phyloP scores from a whole-genome alignment of 2,329 filamentous ascomycete species.

The Monosporascus sp. region DNA sequence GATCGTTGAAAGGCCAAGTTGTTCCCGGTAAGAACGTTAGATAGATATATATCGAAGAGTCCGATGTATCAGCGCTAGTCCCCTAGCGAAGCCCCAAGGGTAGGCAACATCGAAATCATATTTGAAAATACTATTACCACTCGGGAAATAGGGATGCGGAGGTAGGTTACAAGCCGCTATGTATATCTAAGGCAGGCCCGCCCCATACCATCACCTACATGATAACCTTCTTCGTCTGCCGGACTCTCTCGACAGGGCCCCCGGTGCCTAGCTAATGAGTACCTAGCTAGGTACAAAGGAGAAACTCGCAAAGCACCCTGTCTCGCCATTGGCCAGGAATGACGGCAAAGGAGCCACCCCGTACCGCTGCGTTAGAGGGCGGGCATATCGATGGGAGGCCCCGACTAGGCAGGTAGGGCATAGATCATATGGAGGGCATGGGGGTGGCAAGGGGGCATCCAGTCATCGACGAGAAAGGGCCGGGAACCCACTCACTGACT shows the following conservation, averaged over 20 bases:
- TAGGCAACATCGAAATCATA: not conserved
- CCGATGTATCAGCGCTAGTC: not conserved
- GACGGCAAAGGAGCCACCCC: not conserved
- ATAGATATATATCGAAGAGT: not conserved
- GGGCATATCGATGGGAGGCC: not conserved
- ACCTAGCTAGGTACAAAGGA: not conserved
- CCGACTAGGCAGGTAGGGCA: not conserved
- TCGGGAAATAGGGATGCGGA: not conserved
- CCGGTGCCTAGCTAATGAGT: not conserved
- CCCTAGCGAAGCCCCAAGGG: not conserved
- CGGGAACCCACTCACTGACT: not conserved
- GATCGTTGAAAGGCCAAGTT: not conserved
- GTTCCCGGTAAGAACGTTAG: not conserved
- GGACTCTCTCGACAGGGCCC: not conserved
- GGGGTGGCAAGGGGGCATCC: not conserved
- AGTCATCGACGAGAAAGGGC: not conserved
- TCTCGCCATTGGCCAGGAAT: not conserved
- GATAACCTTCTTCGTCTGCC: slow-evolving; percentile 4
- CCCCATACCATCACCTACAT: not conserved
- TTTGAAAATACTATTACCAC: not conserved
- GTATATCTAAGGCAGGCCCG: slow-evolving; percentile 4
- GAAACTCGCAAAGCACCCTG: not conserved
- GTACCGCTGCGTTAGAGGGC: not conserved
- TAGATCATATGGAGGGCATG: not conserved
- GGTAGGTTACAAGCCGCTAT: not conserved